Conservation (phyloP, 2,329 filamentous ascomycete species). For the Talaromyces sp. region DNA sequence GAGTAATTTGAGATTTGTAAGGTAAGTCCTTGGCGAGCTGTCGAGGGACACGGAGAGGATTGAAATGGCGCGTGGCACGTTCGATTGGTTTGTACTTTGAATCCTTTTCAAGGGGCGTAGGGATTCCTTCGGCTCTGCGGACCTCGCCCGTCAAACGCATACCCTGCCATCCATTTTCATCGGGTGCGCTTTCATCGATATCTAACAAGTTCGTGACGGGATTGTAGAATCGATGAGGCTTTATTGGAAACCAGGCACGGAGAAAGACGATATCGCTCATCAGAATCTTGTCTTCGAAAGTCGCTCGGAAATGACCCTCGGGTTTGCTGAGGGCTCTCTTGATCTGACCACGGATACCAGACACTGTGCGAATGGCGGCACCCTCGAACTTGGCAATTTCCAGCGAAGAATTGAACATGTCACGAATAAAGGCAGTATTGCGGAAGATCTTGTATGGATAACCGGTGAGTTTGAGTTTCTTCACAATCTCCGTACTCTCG, state of each 20-base stretch:
- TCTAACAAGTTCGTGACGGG: constrained; percentile 88
- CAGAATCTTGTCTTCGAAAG: constrained; percentile 97
- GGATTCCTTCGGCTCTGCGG: constrained; percentile 66
- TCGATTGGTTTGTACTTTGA: constrained; percentile 70
- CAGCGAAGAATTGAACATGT: constrained; percentile 91
- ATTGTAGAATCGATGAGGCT: constrained; percentile 94
- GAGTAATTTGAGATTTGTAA: constrained; percentile 84
- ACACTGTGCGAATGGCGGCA: constrained; percentile 91
- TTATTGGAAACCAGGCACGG: constrained; percentile 93
- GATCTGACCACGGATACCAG: constrained; percentile 92
- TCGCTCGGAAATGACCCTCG: constrained; percentile 92
- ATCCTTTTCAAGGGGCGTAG: constrained; percentile 76
- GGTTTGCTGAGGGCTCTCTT: constrained; percentile 90
- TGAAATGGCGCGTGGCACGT: constrained; percentile 65
- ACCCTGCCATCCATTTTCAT: constrained; percentile 61
- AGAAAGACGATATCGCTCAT: constrained; percentile 96
- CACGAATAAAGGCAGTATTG: constrained; percentile 97
- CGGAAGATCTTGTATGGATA: constrained; percentile 97
- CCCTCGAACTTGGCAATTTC: constrained; percentile 99
- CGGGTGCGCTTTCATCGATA: constrained; percentile 30
- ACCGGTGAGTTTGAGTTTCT: constrained; percentile 96
- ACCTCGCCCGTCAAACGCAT: constrained; percentile 96
- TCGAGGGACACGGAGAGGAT: constrained; percentile 51
- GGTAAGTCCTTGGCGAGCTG: constrained; percentile 70
- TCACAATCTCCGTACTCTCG: constrained; percentile 94